Percentiles rank a stretch among this genome's conserved stretches.
Conservation (phyloP, 306 rosid species). For the Rubus parviflorus region DNA sequence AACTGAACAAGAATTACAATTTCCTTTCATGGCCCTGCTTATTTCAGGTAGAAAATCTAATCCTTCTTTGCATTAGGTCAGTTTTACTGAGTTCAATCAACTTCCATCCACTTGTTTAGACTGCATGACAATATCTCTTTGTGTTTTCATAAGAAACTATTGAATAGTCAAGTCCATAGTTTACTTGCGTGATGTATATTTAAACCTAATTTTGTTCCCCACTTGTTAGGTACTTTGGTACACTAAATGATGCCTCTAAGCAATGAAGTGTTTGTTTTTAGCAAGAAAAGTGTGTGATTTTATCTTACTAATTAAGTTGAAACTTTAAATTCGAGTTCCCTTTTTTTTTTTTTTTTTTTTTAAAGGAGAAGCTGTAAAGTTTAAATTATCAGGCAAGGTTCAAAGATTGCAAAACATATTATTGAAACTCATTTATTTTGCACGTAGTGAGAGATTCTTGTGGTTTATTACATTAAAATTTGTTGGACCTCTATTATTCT, state of each 20-base stretch:
- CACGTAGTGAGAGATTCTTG: no score
- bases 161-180: background rate
- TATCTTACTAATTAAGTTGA: no score
- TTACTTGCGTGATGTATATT: background rate
- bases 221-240: background rate
- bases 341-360: no score
- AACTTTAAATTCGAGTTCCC: no score
- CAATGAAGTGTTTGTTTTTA: background rate
- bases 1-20: slow-evolving; percentile 69
- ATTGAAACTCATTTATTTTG: no score
- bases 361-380: no score
- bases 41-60: slow-evolving; percentile 60
- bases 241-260: background rate
- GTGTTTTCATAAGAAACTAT: background rate
- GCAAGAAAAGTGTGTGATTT: no score
- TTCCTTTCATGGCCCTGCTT: slow-evolving; percentile 91
- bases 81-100: background rate
- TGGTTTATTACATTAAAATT: no score
- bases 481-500: background rate
- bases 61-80: slow-evolving; percentile 8
- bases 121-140: background rate
- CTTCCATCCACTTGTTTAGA: background rate
- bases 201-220: background rate
- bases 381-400: no score
- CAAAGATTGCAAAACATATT: no score